phyloP scores from a whole-genome alignment of 768 basidiomycete species.

The Calocera viscosa region DNA sequence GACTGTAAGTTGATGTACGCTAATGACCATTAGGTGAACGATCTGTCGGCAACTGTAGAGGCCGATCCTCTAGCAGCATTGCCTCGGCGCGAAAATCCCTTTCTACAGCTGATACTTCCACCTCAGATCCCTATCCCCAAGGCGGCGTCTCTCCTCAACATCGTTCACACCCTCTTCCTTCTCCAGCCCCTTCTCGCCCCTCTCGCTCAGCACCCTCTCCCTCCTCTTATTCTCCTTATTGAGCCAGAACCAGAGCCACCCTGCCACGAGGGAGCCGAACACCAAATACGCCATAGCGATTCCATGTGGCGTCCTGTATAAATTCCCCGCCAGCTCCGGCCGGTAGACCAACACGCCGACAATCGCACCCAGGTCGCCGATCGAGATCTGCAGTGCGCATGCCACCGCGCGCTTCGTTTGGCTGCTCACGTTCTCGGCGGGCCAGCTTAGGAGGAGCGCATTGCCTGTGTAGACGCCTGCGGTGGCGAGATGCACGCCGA shows the following conservation, averaged over 20 bases:
- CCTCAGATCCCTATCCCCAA: constrained; percentile 25
- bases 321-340: constrained; percentile 35
- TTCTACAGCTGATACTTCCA: constrained; percentile 24
- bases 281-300: constrained; percentile 49
- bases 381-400: constrained; percentile 50
- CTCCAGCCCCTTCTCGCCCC: not conserved
- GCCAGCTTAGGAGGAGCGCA: constrained; percentile 42
- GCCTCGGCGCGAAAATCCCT: not conserved
- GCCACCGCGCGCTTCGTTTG: constrained; percentile 55
- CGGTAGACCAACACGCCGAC: constrained; percentile 47
- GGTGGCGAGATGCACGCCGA: constrained; percentile 44
- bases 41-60: too few species aligned
- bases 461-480: constrained; percentile 48
- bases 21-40: too few species aligned
- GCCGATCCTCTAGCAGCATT: too few species aligned
- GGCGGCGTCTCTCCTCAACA: constrained; percentile 20
- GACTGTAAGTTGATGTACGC: too few species aligned
- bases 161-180: constrained; percentile 14
- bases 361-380: constrained; percentile 50
- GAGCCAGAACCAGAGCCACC: constrained; percentile 40
- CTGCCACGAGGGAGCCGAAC: constrained; percentile 35
- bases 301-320: constrained; percentile 44
- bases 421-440: constrained; percentile 53
- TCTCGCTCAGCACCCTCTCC: not conserved
- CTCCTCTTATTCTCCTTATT: constrained; percentile 36